Evolutionary conservation across 1,139 yeast genomes (phyloP).

Genomic region (Taphrina confusa): DNA sequence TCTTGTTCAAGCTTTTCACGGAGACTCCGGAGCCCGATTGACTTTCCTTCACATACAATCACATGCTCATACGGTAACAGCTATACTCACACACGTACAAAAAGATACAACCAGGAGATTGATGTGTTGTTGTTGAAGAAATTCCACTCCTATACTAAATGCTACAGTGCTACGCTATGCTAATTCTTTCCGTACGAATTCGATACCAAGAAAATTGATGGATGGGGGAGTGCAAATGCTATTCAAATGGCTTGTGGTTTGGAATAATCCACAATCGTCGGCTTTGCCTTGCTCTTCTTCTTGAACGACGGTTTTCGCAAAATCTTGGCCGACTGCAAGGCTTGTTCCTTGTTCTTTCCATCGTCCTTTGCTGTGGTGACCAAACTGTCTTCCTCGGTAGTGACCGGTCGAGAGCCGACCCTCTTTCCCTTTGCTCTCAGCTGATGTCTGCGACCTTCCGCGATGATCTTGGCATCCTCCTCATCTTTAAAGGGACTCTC

Average conservation of each 20-base stretch:
- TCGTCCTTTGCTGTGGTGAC: neutral
- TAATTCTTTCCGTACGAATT: too few species aligned
- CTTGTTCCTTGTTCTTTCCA: neutral
- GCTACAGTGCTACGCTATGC: too few species aligned
- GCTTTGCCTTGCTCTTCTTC: slow-evolving; percentile 24
- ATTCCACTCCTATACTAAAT: too few species aligned
- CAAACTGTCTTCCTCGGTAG: slow-evolving; percentile 15
- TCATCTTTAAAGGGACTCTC: slow-evolving; percentile 79
- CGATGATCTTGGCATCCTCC: slow-evolving; percentile 74
- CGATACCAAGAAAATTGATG: too few species aligned
- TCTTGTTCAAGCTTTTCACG: too few species aligned
- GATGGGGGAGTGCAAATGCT: too few species aligned
- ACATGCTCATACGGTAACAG: too few species aligned
- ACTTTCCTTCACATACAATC: too few species aligned
- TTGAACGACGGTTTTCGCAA: slow-evolving; percentile 22
- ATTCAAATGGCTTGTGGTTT: slow-evolving; percentile 24
- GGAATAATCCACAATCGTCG: slow-evolving; percentile 25
- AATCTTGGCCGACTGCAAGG: slow-evolving; percentile 21
- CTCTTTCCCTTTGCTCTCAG: slow-evolving; percentile 32
- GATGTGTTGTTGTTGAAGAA: too few species aligned
- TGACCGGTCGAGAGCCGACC: slow-evolving; percentile 17
- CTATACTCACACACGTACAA: too few species aligned
- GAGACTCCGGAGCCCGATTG: too few species aligned
- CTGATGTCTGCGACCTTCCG: slow-evolving; percentile 57
- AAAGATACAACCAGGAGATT: too few species aligned